phyloP scores from a whole-genome alignment of 176 grass and related monocot genomes.

The Microstegium vimineum region DNA sequence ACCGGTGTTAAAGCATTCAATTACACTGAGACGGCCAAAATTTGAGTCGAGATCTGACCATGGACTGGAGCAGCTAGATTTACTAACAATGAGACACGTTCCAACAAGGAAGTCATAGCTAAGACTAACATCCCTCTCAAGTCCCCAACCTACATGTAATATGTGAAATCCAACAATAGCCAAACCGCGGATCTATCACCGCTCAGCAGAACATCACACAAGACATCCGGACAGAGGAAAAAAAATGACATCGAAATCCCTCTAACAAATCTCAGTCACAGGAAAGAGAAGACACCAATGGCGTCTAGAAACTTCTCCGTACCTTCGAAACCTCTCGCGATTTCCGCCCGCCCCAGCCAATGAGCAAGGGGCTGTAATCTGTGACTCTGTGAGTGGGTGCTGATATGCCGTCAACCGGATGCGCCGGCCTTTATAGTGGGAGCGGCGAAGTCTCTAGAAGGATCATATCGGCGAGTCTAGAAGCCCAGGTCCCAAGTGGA shows the following conservation, averaged over 20 bases:
- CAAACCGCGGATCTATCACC: constrained; percentile 2
- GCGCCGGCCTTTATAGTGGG: constrained; percentile 5
- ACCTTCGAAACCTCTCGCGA: constrained; percentile 26
- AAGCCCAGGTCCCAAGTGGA: constrained; percentile 3
- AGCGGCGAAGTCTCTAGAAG: constrained; percentile 36
- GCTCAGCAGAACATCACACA: background rate
- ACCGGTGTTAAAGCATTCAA: no score
- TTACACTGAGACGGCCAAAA: background rate
- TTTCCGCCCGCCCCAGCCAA: background rate
- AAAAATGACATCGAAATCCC: constrained; percentile 7
- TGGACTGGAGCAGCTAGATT: background rate
- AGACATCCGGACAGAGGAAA: background rate
- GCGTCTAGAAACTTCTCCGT: constrained; percentile 1
- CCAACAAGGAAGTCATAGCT: background rate
- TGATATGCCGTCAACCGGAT: background rate
- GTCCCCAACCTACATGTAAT: background rate
- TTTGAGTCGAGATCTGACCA: background rate
- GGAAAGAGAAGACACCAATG: background rate
- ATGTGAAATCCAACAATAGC: constrained; percentile 1
- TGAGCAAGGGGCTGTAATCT: background rate
- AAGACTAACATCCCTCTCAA: background rate
- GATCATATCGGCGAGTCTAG: constrained; percentile 31
- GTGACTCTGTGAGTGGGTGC: background rate
- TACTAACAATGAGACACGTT: background rate
- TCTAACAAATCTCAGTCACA: background rate